These are phyloP conservation scores for Lasiodiplodia theobromae DNA, from an alignment of 2,329 filamentous ascomycete species.

Conservation along the genomic window DNA sequence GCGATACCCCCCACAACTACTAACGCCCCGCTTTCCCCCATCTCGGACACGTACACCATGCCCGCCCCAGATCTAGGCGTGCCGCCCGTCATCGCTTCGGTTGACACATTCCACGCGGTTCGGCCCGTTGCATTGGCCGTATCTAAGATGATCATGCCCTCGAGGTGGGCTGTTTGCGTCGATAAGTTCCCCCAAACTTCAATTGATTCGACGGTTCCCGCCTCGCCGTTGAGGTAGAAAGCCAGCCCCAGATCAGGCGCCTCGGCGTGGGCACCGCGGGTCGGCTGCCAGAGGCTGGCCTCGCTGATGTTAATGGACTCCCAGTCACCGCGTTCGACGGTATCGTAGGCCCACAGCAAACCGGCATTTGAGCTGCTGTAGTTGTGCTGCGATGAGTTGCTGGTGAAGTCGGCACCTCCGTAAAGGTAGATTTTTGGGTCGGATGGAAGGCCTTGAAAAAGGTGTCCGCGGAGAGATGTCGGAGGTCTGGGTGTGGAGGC, in stretches of 20 bases:
- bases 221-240: constrained; percentile 50
- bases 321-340: neutral
- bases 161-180: neutral
- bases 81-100: neutral
- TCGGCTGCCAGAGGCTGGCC: constrained; percentile 35
- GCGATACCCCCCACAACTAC: constrained; percentile 1
- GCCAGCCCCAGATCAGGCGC: constrained; percentile 46
- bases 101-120: constrained; percentile 7
- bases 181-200: constrained; percentile 5
- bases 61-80: neutral
- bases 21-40: constrained; percentile 5
- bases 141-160: constrained; percentile 9
- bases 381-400: neutral
- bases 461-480: constrained; percentile 12
- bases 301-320: neutral
- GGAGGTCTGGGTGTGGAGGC: neutral
- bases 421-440: constrained; percentile 27
- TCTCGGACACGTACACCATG: neutral
- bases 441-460: constrained; percentile 23
- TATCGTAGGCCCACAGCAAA: constrained; percentile 28
- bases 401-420: constrained; percentile 26
- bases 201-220: neutral
- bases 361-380: constrained; percentile 1
- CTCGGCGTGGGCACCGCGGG: constrained; percentile 48
- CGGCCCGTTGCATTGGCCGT: neutral